Evolutionary conservation across 1,284 basidiomycete genomes (phyloP).

Genomic region (Puccinia hordei): DNA sequence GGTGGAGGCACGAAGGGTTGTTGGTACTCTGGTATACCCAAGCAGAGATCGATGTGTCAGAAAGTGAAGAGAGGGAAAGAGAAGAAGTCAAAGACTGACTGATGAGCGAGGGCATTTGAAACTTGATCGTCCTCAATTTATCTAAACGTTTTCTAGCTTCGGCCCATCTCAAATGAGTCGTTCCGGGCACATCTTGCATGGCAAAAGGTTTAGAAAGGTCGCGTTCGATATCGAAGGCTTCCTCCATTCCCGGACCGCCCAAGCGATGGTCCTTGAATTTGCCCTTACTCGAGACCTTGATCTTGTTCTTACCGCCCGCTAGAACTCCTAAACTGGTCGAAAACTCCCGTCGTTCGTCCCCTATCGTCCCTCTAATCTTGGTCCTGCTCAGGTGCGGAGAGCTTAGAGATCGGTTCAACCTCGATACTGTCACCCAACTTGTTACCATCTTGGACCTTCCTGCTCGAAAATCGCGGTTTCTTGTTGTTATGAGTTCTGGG

Average conservation of each 20-base stretch:
- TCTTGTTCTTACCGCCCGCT: conserved; percentile 49
- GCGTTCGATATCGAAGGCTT: conserved; percentile 41
- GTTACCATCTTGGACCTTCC: no score
- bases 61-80: neutral
- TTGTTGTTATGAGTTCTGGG: no score
- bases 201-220: conserved; percentile 40
- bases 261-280: conserved; percentile 44
- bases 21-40: conserved; percentile 21
- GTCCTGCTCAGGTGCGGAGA: no score
- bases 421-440: no score
- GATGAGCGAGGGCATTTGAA: conserved; percentile 33
- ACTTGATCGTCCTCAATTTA: conserved; percentile 28
- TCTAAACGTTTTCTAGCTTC: conserved; percentile 40
- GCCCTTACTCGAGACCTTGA: conserved; percentile 44
- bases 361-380: no score
- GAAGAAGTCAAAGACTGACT: neutral
- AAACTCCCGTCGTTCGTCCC: neutral
- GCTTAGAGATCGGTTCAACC: no score
- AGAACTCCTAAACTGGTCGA: neutral
- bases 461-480: no score
- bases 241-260: conserved; percentile 45
- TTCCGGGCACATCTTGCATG: conserved; percentile 37
- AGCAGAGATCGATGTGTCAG: neutral
- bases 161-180: conserved; percentile 36
- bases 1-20: conserved; percentile 40